Evolutionary conservation across 2,329 filamentous ascomycete species (phyloP).

Genomic region (Sphaceloma murrayae): DNA sequence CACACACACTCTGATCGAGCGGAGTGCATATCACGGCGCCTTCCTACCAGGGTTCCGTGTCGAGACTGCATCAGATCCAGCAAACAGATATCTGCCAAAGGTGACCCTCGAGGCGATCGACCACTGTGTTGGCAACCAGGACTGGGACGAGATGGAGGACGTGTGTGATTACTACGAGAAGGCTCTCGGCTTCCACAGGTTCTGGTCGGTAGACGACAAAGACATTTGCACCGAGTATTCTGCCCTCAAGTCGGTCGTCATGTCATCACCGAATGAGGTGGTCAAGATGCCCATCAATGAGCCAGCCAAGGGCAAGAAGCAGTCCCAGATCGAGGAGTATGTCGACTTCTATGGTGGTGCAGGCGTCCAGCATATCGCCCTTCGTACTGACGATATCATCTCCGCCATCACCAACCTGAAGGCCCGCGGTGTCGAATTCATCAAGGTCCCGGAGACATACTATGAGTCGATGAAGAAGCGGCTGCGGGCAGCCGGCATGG

Average conservation of each 20-base stretch:
- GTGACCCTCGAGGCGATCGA: constrained; percentile 70
- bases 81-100: constrained; percentile 46
- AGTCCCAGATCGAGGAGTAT: constrained; percentile 82
- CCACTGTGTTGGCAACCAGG: constrained; percentile 95
- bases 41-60: constrained; percentile 78
- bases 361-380: constrained; percentile 87
- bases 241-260: constrained; percentile 79
- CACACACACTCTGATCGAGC: constrained; percentile 80
- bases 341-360: constrained; percentile 82
- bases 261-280: constrained; percentile 72
- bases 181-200: constrained; percentile 85
- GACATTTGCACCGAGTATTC: constrained; percentile 90
- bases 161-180: constrained; percentile 69
- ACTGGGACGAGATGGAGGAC: constrained; percentile 77
- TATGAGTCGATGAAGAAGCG: constrained; percentile 68
- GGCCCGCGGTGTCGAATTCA: constrained; percentile 86
- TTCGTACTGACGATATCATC: constrained; percentile 74
- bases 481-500: constrained; percentile 52
- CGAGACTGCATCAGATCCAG: constrained; percentile 39
- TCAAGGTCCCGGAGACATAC: constrained; percentile 77
- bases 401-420: constrained; percentile 65
- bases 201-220: constrained; percentile 93
- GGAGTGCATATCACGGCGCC: constrained; percentile 56
- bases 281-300: constrained; percentile 99
- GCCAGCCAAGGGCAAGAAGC: constrained; percentile 79